These are phyloP conservation scores for Geosmithia putterillii DNA, from an alignment of 2,329 filamentous ascomycete genomes.

Conservation along the genomic window DNA sequence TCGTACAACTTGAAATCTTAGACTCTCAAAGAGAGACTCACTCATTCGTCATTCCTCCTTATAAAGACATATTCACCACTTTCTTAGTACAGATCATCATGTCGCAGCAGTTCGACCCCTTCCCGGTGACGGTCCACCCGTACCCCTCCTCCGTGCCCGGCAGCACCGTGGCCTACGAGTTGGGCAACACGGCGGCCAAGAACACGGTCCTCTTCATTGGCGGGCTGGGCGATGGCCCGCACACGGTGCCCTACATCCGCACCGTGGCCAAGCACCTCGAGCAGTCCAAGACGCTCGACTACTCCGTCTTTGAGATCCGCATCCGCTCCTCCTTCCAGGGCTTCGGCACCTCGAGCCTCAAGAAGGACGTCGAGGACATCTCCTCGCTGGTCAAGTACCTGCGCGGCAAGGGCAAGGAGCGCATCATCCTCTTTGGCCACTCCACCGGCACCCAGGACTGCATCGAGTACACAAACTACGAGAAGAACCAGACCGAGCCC, in stretches of 20 bases:
- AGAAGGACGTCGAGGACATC: slow-evolving; percentile 41
- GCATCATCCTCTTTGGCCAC: slow-evolving; percentile 44
- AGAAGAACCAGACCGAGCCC: slow-evolving; percentile 29
- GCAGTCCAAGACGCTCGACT: slow-evolving; percentile 22
- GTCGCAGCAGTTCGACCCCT: slow-evolving; percentile 18
- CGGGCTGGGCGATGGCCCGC: slow-evolving; percentile 57
- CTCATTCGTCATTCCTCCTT: too few relatives aligned
- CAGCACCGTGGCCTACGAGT: slow-evolving; percentile 32
- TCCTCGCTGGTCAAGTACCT: slow-evolving; percentile 40
- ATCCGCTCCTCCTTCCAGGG: slow-evolving; percentile 40
- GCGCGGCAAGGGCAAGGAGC: slow-evolving; percentile 33
- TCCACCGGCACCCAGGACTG: slow-evolving; percentile 45
- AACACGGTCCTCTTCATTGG: slow-evolving; percentile 60
- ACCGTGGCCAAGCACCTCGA: slow-evolving; percentile 31
- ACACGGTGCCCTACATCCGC: slow-evolving; percentile 47
- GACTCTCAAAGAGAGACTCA: not conserved
- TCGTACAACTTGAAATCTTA: not conserved
- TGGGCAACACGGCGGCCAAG: slow-evolving; percentile 23
- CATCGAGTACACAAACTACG: slow-evolving; percentile 38
- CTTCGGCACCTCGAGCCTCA: slow-evolving; percentile 37
- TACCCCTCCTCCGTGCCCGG: slow-evolving; percentile 25
- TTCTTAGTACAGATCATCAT: slow-evolving; percentile 7
- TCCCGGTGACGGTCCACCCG: slow-evolving; percentile 31
- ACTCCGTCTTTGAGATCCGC: slow-evolving; percentile 44
- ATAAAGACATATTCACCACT: not conserved